Percentiles rank a stretch among this genome's conserved stretches.
Conservation (phyloP, 164 flowering plant genomes). For the Brasenia schreberi region DNA sequence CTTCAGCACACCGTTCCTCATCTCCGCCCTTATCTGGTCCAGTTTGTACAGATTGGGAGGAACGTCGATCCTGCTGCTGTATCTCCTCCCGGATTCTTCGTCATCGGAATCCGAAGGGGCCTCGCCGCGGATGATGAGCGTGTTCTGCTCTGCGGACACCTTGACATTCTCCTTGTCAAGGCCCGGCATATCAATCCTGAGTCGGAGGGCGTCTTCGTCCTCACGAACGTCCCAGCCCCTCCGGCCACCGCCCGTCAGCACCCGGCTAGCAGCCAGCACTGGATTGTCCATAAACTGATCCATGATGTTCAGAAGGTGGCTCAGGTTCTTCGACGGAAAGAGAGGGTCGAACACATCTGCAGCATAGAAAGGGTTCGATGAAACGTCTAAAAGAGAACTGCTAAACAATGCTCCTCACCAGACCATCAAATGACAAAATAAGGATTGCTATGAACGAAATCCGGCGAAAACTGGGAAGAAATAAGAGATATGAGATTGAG, state of each 20-base stretch:
- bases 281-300: constrained; percentile 51
- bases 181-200: constrained; percentile 75
- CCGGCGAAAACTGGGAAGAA: no score
- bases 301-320: constrained; percentile 64
- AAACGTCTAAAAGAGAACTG: neutral
- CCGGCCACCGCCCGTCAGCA: constrained; percentile 24
- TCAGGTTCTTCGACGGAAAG: constrained; percentile 36
- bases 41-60: constrained; percentile 34
- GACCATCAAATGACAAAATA: no score
- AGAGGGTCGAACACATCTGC: constrained; percentile 63
- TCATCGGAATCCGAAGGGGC: constrained; percentile 26
- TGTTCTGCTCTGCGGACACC: constrained; percentile 51
- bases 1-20: constrained; percentile 76
- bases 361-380: neutral
- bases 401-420: no score
- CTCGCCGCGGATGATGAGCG: constrained; percentile 49
- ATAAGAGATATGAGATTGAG: no score
- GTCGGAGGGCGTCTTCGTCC: constrained; percentile 30
- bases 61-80: constrained; percentile 43
- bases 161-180: constrained; percentile 50
- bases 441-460: no score
- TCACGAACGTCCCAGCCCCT: constrained; percentile 61
- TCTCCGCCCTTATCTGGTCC: constrained; percentile 57
- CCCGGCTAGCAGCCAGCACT: constrained; percentile 19
- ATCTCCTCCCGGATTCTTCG: constrained; percentile 24